Conservation (phyloP, 495 filamentous ascomycete species). For the Darksidea phi region DNA sequence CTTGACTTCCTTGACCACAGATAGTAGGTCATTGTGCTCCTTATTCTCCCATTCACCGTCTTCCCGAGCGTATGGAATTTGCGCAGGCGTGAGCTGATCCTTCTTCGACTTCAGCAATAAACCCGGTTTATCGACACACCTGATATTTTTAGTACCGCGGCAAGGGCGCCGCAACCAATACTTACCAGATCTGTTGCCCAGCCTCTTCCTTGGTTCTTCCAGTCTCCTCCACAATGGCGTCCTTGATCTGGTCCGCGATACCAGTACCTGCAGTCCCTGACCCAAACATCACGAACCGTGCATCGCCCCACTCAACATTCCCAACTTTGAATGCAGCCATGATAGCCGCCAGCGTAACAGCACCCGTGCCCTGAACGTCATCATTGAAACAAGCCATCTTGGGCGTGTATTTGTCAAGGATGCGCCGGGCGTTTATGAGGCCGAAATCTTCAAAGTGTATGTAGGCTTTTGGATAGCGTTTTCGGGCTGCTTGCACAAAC, state of each 20-base stretch:
- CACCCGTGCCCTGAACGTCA: conserved; percentile 87
- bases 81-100: conserved; percentile 61
- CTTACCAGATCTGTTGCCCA: conserved; percentile 75
- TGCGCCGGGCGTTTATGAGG: conserved; percentile 57
- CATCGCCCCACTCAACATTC: conserved; percentile 63
- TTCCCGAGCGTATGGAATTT: conserved; percentile 64
- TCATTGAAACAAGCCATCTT: conserved; percentile 86
- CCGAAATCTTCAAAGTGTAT: conserved; percentile 78
- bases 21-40: conserved; percentile 57
- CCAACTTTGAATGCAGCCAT: conserved; percentile 69
- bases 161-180: neutral
- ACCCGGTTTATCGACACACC: conserved; percentile 84
- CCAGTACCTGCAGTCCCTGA: conserved; percentile 82
- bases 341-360: conserved; percentile 80
- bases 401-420: conserved; percentile 71
- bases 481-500: conserved; percentile 66
- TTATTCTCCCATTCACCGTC: conserved; percentile 63
- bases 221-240: conserved; percentile 70
- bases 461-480: conserved; percentile 75
- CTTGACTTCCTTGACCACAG: conserved; percentile 67
- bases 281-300: conserved; percentile 72
- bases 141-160: conserved; percentile 36
- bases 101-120: conserved; percentile 65
- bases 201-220: conserved; percentile 71
- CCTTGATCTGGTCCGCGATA: conserved; percentile 80